phyloP scores from a whole-genome alignment of 179 eudicot genomes.

The Carnegiea gigantea region DNA sequence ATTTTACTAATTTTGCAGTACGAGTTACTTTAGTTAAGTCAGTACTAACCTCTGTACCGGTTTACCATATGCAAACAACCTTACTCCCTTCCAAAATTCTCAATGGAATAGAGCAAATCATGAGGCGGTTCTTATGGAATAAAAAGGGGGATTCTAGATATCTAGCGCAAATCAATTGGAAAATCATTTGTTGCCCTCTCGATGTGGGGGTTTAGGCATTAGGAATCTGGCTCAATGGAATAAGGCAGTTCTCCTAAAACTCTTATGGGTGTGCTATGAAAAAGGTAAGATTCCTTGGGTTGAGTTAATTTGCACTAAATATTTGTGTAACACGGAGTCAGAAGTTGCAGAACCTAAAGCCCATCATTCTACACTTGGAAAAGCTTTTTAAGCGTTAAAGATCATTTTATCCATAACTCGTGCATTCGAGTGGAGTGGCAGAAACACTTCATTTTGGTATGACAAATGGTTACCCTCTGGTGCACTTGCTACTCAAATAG shows the following conservation, averaged over 20 bases:
- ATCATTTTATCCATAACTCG: background rate
- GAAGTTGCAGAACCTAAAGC: too few species aligned
- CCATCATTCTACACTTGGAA: background rate
- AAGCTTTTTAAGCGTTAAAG: background rate
- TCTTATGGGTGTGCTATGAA: background rate
- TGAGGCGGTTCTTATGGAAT: background rate
- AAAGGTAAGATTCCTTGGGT: background rate
- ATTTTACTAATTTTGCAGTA: background rate
- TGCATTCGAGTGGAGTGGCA: background rate
- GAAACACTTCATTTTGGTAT: background rate
- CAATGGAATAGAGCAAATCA: background rate
- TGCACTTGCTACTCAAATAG: too few species aligned
- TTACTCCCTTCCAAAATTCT: background rate
- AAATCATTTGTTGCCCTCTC: background rate
- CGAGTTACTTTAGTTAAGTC: background rate
- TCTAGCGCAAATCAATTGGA: background rate
- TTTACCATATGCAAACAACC: background rate
- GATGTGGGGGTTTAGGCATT: background rate
- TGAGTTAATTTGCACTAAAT: background rate
- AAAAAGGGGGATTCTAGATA: background rate
- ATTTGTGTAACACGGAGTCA: too few species aligned
- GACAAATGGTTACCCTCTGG: background rate
- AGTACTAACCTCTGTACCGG: background rate
- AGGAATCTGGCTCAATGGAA: background rate
- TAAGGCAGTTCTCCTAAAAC: background rate